Evolutionary conservation across 768 basidiomycete species (phyloP), one percentile per base, ranked within the genome.

Genomic region (Heimioporus sp.): DNA sequence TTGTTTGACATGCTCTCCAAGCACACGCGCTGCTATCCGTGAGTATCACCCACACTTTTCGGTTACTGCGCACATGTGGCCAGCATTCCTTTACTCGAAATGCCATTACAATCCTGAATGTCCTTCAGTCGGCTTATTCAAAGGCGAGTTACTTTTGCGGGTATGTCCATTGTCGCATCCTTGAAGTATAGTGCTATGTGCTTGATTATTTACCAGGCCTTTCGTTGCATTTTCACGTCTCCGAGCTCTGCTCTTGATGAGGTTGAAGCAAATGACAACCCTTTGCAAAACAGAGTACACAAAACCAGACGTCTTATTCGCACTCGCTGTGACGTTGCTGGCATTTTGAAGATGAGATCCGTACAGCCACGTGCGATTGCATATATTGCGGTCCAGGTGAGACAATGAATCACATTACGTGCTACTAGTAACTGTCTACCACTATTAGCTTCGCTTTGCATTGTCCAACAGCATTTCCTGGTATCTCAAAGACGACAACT

Each of bases 321-420:
- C n/a, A 54, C 63, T 10, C 46, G 34, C 13, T 20, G 52, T 11
- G 24, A 58, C 6, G 49, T 57, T 21, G 52, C 56, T 2, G n/a
- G 7, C 1, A 35, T 59, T 13, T 9, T 58, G 11, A 45, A 42
- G 15, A 54, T 60, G 56, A 44, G 19, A 7, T 20, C 48, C 2
- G 54, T 64, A 15, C 49, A 62, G 3, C 65, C 64, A 2, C 45
- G 59, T 16, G 52, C 46, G 1, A 59, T 67, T 30, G 59, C 66
- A 15, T 67, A 67, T 38, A 50, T 52, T 2, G 56, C 65, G 15
- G 60, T 65, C 4, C 64, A 67, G 46, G 66, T 67, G 45, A 39
- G 52, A 19, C 11, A 11, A 35, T 3, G 7, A 32, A 44, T 24
- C 21, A 24, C 21, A 24, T 24, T 24, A 24, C 21, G 5, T 24